Conservation (phyloP, 2,329 filamentous ascomycete species). For the Alternaria arborescens region DNA sequence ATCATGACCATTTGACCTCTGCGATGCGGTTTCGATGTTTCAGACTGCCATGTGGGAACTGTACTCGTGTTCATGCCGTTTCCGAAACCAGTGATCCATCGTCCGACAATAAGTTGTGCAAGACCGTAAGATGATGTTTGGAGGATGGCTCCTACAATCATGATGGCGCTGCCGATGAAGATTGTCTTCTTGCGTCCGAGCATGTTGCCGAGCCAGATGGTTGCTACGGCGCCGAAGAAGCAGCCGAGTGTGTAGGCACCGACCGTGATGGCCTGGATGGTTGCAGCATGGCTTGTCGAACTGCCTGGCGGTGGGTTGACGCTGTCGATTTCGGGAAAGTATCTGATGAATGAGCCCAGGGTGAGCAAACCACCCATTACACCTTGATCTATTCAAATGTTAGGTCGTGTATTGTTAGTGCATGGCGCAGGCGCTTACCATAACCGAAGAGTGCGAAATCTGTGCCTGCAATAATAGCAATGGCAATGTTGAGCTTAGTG, state of each 20-base stretch:
- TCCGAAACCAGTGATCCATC: slow-evolving; percentile 61
- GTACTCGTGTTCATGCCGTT: slow-evolving; percentile 49
- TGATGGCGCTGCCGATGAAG: slow-evolving; percentile 66
- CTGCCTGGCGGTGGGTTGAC: slow-evolving; percentile 45
- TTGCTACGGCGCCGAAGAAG: slow-evolving; percentile 55
- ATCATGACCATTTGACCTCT: slow-evolving; percentile 59
- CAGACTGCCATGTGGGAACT: slow-evolving; percentile 58
- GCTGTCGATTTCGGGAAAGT: slow-evolving; percentile 55
- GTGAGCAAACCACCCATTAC: slow-evolving; percentile 75
- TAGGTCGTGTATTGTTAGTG: slow-evolving; percentile 3
- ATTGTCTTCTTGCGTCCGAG: slow-evolving; percentile 66
- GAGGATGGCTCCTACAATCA: slow-evolving; percentile 67
- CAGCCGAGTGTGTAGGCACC: slow-evolving; percentile 54
- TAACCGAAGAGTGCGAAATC: slow-evolving; percentile 72
- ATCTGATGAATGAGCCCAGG: slow-evolving; percentile 66
- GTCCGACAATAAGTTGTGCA: slow-evolving; percentile 57
- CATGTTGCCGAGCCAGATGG: slow-evolving; percentile 63
- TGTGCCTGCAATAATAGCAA: slow-evolving; percentile 75
- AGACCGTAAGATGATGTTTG: slow-evolving; percentile 62
- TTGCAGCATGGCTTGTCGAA: slow-evolving; percentile 47
- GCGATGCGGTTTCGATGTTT: slow-evolving; percentile 57
- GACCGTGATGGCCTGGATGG: slow-evolving; percentile 55
- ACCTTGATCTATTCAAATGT: slow-evolving; percentile 38
- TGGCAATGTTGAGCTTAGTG: slow-evolving; percentile 70
- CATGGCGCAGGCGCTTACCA: slow-evolving; percentile 56